Evolutionary conservation across 1,284 basidiomycete species (phyloP).

Genomic region (Heliocybe sulcata): DNA sequence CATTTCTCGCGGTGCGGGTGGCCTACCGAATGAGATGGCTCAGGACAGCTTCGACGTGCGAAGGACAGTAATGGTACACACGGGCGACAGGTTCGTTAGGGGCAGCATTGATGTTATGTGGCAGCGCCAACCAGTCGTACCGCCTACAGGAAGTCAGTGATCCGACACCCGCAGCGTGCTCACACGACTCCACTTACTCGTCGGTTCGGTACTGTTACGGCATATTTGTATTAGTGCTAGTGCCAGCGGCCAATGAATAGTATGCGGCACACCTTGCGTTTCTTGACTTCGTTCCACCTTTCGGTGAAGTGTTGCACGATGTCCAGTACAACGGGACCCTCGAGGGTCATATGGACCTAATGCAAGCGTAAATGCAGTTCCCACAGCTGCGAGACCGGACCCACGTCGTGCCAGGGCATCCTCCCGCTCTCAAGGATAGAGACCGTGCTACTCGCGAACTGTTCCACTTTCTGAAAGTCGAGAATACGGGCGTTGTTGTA

Average conservation of each 20-base stretch:
- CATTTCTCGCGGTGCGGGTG: conserved; percentile 68
- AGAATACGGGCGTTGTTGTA: conserved; percentile 83
- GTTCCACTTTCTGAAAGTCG: conserved; percentile 78
- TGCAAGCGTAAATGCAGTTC: not conserved
- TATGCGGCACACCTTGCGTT: conserved; percentile 50
- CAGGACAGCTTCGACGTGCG: not conserved
- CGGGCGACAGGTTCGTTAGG: conserved; percentile 62
- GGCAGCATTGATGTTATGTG: conserved; percentile 55
- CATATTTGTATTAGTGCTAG: not conserved
- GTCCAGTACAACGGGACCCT: conserved; percentile 81
- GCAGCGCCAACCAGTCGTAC: conserved; percentile 79
- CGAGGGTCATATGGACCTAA: conserved; percentile 80
- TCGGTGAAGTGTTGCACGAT: conserved; percentile 89
- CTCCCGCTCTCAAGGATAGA: conserved; percentile 66
- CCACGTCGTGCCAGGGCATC: conserved; percentile 88
- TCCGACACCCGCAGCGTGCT: not conserved
- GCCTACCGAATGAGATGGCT: conserved; percentile 22
- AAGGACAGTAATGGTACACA: conserved; percentile 21
- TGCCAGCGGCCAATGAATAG: not conserved
- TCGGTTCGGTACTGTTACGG: conserved; percentile 41
- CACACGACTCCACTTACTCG: conserved; percentile 28
- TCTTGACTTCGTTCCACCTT: conserved; percentile 82
- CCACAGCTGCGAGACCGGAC: conserved; percentile 16
- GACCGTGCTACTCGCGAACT: conserved; percentile 72
- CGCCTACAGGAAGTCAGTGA: conserved; percentile 22